phyloP scores from a whole-genome alignment of 352 stramenopile genomes.

The Phytophthora idaei region DNA sequence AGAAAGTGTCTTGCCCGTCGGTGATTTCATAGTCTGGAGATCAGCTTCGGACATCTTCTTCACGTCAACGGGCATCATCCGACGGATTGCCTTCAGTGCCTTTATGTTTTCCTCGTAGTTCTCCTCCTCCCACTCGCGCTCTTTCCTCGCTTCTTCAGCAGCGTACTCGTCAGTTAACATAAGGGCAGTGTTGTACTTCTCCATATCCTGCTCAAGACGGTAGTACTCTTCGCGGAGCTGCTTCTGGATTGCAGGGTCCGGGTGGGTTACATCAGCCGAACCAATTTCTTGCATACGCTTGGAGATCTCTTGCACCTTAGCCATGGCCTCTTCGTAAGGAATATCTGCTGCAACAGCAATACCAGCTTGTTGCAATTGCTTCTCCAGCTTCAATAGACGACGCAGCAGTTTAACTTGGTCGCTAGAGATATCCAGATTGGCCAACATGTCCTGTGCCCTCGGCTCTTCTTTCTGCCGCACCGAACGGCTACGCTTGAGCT shows the following conservation, averaged over 20 bases:
- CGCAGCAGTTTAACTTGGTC: conserved; percentile 84
- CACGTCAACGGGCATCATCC: conserved; percentile 93
- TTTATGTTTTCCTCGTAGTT: conserved; percentile 88
- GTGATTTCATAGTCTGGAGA: conserved; percentile 64
- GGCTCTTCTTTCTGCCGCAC: conserved; percentile 57
- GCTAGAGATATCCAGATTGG: conserved; percentile 69
- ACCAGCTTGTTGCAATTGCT: conserved; percentile 83
- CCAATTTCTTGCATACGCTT: conserved; percentile 93
- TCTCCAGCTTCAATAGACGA: conserved; percentile 83
- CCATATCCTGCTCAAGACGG: conserved; percentile 93
- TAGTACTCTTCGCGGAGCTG: conserved; percentile 93
- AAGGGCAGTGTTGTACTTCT: conserved; percentile 93
- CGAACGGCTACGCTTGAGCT: conserved; percentile 72
- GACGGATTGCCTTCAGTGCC: conserved; percentile 87
- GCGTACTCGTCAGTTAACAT: conserved; percentile 94
- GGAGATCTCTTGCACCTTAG: conserved; percentile 91
- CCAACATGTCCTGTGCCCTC: conserved; percentile 65
- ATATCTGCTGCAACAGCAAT: conserved; percentile 93
- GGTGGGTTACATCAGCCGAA: conserved; percentile 89
- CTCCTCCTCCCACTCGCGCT: conserved; percentile 92
- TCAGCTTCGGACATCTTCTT: conserved; percentile 92
- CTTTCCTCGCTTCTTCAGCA: conserved; percentile 89
- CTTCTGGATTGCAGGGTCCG: conserved; percentile 79
- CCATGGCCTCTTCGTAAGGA: conserved; percentile 92
- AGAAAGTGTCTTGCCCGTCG: conserved; percentile 80